Evolutionary conservation across 371 early-diverging fungal genomes (phyloP).

Genomic region (Amoeboaphelidium protococcarum): DNA sequence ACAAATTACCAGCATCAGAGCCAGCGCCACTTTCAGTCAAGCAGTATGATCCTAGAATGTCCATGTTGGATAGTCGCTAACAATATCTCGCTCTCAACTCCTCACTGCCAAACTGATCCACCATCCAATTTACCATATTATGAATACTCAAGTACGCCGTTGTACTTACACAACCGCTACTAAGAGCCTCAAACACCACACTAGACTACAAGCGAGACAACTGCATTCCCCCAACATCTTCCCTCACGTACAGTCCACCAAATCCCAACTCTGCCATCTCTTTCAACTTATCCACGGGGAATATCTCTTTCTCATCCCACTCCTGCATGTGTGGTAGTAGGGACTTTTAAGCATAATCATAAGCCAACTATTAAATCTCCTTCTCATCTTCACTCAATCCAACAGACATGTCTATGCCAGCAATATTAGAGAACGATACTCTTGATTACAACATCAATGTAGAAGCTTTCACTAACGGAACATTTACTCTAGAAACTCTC

Average conservation of each 20-base stretch:
- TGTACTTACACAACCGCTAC: slow-evolving; percentile 23
- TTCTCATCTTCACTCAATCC: slow-evolving; percentile 15
- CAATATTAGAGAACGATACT: too few species aligned
- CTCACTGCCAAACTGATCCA: slow-evolving; percentile 21
- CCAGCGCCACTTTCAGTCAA: slow-evolving; percentile 52
- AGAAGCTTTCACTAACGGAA: too few species aligned
- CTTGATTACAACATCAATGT: too few species aligned
- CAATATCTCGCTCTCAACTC: slow-evolving; percentile 21
- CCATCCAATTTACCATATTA: slow-evolving; percentile 28
- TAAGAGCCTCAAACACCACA: slow-evolving; percentile 25
- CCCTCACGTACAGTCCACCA: slow-evolving; percentile 18
- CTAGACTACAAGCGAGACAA: slow-evolving; percentile 20
- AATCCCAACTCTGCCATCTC: slow-evolving; percentile 29
- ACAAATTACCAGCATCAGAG: slow-evolving; percentile 36
- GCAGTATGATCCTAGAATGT: slow-evolving; percentile 26
- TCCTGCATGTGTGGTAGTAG: slow-evolving; percentile 23
- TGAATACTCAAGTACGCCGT: slow-evolving; percentile 31
- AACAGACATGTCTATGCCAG: too few species aligned
- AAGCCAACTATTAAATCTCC: slow-evolving; percentile 16
- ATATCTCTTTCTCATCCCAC: slow-evolving; percentile 21
- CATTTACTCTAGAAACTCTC: too few species aligned
- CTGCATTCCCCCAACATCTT: slow-evolving; percentile 16
- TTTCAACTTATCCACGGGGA: slow-evolving; percentile 20
- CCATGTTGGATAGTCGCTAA: slow-evolving; percentile 12
- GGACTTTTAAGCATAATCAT: slow-evolving; percentile 20